phyloP scores from a whole-genome alignment of 2,329 filamentous ascomycete genomes.

The Lojkania enalia region DNA sequence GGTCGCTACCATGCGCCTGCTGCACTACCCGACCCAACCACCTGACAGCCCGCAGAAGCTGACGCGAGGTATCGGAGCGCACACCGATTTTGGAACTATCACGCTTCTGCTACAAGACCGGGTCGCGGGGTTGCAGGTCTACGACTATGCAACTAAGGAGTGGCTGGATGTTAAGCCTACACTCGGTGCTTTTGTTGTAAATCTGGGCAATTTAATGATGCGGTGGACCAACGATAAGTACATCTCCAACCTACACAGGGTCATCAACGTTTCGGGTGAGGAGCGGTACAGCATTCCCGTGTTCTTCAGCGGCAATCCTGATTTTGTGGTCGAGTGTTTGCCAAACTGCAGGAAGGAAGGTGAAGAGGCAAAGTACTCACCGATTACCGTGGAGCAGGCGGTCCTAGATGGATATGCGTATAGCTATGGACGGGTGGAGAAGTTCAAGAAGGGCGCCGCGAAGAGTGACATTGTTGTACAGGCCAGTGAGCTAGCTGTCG shows the following conservation, averaged over 20 bases:
- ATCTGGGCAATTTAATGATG: conserved; percentile 65
- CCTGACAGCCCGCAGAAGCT: conserved; percentile 42
- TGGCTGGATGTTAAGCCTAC: conserved; percentile 82
- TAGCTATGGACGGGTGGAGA: conserved; percentile 50
- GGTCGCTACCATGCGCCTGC: conserved; percentile 47
- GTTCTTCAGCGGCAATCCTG: conserved; percentile 51
- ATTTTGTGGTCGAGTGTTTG: conserved; percentile 49
- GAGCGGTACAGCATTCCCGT: conserved; percentile 50
- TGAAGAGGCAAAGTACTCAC: conserved; percentile 46
- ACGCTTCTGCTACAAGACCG: conserved; percentile 49
- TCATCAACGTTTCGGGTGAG: conserved; percentile 46
- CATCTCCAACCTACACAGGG: conserved; percentile 48
- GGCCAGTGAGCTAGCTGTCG: conserved; percentile 19
- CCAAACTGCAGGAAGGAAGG: conserved; percentile 46
- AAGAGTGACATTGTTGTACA: conserved; percentile 16
- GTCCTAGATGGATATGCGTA: conserved; percentile 47
- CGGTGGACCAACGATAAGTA: conserved; percentile 49
- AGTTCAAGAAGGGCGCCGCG: conserved; percentile 44
- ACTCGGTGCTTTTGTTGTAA: conserved; percentile 77
- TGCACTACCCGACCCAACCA: conserved; percentile 50
- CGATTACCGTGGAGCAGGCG: conserved; percentile 49
- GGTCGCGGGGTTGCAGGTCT: conserved; percentile 70
- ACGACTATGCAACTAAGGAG: conserved; percentile 67
- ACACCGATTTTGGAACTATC: conserved; percentile 50
- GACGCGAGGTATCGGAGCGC: conserved; percentile 48